Base-by-base conservation (phyloP, 441 rosid genomes). In the Pelargonium australe region DNA sequence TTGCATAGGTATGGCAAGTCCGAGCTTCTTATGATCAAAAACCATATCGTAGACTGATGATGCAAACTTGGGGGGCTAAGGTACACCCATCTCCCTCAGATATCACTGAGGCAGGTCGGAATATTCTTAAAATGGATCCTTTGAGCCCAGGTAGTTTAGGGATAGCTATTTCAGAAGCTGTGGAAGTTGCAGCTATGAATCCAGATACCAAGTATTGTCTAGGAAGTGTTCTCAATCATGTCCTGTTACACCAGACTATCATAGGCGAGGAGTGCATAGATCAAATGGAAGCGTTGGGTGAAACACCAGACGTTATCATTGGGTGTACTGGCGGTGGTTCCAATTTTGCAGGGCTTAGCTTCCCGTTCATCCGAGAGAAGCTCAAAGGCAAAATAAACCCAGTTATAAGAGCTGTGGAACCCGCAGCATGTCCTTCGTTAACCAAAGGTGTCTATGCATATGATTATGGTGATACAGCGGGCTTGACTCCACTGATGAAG, bases 311-410 rank as follows among this genome's bases (percentile, higher is more conserved):
- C 71, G 66, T 93, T 49, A 93, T 93, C 81, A 82, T 93, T 49
- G 98, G 98, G 1, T 93, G 98, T 69, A 87, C 96, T 0, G 98
- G 98, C 16, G 98, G 98, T 31, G 98, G 98, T 31, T 93, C 98
- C 0, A 93, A 93, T 72, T 89, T 91, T 64, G 98, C 89, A 7
- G 97, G 98, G 25, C 90, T 93, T 60, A 84, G 87, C 73, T 93
- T 93, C 77, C 98, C 98, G 0, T 93, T 89, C 79, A 89, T 93
- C n/a, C 67, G 97, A 7, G 98, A 93, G 85, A 93, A 91, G 84
- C 90, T 93, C 25, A 66, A 75, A 5, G 98, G 97, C 66, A 89
- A 82, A 63, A 89, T 93, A 68, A 88, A 88, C 68, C 97, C 96
- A 51, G 80, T 85, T 53, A 86, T 91, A 66, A 82, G 82, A 79